Evolutionary conservation across 2,329 filamentous ascomycete genomes (phyloP).

Genomic region (Colletotrichum melonis): DNA sequence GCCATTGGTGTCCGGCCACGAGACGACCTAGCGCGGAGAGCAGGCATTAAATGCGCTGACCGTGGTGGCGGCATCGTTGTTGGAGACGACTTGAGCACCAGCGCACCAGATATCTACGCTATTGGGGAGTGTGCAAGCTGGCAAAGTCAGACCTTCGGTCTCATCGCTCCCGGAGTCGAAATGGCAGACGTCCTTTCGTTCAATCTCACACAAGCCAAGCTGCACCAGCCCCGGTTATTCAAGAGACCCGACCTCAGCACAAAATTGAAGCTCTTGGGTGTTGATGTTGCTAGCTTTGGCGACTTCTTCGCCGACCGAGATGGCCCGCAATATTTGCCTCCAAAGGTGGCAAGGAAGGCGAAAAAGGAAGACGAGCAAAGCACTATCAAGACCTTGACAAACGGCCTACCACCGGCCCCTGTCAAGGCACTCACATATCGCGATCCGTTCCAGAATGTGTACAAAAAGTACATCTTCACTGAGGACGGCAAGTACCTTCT

Average conservation of each 20-base stretch:
- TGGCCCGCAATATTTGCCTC: conserved; percentile 80
- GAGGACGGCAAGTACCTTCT: conserved; percentile 89
- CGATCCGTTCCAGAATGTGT: conserved; percentile 87
- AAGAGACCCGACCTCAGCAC: conserved; percentile 89
- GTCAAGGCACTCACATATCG: conserved; percentile 91
- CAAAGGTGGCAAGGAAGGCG: conserved; percentile 57
- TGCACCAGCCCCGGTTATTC: conserved; percentile 76
- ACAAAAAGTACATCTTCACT: conserved; percentile 95
- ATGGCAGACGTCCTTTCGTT: conserved; percentile 94
- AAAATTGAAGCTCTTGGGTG: conserved; percentile 88
- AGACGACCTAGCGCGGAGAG: conserved; percentile 78
- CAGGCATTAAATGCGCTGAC: conserved; percentile 78
- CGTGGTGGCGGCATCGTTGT: conserved; percentile 83
- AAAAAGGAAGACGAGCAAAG: conserved; percentile 48
- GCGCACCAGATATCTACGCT: conserved; percentile 79
- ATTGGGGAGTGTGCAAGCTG: conserved; percentile 93
- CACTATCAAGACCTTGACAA: conserved; percentile 60
- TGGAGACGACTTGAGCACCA: conserved; percentile 76
- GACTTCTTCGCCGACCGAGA: conserved; percentile 94
- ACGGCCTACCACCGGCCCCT: conserved; percentile 65
- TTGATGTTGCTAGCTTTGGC: conserved; percentile 92
- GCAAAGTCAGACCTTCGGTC: conserved; percentile 86
- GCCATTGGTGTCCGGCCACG: conserved; percentile 87
- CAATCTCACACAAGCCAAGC: conserved; percentile 86
- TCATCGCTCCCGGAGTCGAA: conserved; percentile 90